Evolutionary conservation across 2,329 filamentous ascomycete genomes (phyloP).

Genomic region (Stromatinia cepivora): DNA sequence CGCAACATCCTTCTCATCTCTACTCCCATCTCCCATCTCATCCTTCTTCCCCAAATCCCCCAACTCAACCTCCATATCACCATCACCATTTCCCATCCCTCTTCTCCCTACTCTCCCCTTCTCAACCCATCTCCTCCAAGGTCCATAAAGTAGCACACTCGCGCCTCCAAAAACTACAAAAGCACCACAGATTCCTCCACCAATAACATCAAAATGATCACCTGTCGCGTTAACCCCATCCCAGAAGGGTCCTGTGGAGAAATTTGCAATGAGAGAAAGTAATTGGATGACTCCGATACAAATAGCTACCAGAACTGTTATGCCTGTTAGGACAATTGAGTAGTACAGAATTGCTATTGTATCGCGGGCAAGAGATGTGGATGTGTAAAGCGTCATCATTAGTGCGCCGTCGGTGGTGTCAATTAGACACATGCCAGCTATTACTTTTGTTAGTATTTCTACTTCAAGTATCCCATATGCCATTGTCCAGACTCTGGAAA

Average conservation of each 20-base stretch:
- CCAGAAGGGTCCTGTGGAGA: slow-evolving; percentile 82
- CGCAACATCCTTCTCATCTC: slow-evolving; percentile 1
- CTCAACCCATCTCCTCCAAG: slow-evolving; percentile 68
- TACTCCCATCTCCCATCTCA: background rate
- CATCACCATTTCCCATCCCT: background rate
- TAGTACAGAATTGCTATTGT: slow-evolving; percentile 92
- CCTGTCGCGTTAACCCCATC: slow-evolving; percentile 75
- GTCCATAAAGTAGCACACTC: slow-evolving; percentile 68
- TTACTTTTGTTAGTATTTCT: background rate
- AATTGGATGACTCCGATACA: slow-evolving; percentile 87
- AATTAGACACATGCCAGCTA: slow-evolving; percentile 89
- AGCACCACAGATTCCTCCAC: slow-evolving; percentile 79
- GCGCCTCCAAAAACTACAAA: slow-evolving; percentile 73
- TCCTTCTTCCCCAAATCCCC: background rate
- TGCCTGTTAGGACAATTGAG: slow-evolving; percentile 51
- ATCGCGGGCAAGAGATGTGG: slow-evolving; percentile 73
- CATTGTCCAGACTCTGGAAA: background rate
- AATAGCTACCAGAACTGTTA: slow-evolving; percentile 41
- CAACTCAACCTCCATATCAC: background rate
- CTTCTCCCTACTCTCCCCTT: background rate
- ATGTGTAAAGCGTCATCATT: slow-evolving; percentile 93
- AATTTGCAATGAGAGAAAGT: slow-evolving; percentile 73
- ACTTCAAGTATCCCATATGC: too few species aligned
- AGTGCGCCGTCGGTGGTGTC: slow-evolving; percentile 91
- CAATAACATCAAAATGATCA: slow-evolving; percentile 83